Base-by-base conservation (phyloP, 768 basidiomycete species). In the Kwoniella mangroviensis region DNA sequence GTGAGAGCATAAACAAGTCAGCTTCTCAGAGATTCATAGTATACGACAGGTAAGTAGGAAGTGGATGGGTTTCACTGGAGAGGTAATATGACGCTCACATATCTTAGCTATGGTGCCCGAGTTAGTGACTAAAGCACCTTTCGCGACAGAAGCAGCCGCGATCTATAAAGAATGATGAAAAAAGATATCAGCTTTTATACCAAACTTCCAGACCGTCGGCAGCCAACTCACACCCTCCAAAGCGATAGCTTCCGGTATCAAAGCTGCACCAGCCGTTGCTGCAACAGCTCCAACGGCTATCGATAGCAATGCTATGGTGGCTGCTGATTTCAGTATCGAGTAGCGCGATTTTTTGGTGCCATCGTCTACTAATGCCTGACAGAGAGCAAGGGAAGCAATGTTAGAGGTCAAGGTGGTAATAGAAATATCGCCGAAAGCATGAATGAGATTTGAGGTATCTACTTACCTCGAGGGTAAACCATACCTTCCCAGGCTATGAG, bases 391-490 rank as follows among this genome's bases (percentile, higher is more conserved):
- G 1, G 1, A 1, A 34, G 34, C 1, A 7, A 7, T 34, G 6
- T 34, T 34, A 34, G 34, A 34, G 34, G 34, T 0, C 1, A 34
- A 34, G 9, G 6, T 34, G 34, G 3, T 34, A 34, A 7, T 34
- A 34, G 34, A 7, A 34, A 34, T 7, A 34, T 7, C 9, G 34
- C 34, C 34, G 34, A 34, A 7, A 34, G 34, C 34, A 34, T 34
- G 34, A 7, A 34, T 34, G 34, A 34, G 34, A 34, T 34, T 34
- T 7, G 34, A 34, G 34, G 34, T 34, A 34, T 34, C 12, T 4
- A 68, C 73, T 52, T 28, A 77, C 77, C 52, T 81, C 80, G 1
- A 81, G 54, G 2, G 80, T 78, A 60, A 81, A 81, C 80, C 80
- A 81, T 19, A 81, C 80, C 54, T 73, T 72, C 19, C 80, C 80